Evolutionary conservation across 2,329 filamentous ascomycete genomes (phyloP).

Genomic region (Scedosporium boydii): DNA sequence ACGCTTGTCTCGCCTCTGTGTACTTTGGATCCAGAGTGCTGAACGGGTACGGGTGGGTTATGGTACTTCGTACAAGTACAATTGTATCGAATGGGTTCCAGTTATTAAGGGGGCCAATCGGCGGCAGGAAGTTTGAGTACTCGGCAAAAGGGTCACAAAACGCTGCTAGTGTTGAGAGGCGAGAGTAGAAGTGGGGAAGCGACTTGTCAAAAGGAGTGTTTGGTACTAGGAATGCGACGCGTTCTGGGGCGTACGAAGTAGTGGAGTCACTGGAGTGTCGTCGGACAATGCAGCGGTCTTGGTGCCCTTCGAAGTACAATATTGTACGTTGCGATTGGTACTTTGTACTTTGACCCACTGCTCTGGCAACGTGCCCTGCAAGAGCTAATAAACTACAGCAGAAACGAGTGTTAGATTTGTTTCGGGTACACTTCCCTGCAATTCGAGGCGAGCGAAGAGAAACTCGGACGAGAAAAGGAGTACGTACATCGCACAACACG

Average conservation of each 20-base stretch:
- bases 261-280: not conserved
- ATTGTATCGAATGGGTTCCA: not conserved
- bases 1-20: not conserved
- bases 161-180: not conserved
- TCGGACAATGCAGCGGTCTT: too few relatives aligned
- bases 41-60: too few relatives aligned
- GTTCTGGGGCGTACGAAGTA: not conserved
- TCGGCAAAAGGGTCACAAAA: conserved; percentile 3
- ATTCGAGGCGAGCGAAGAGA: not conserved
- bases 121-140: not conserved
- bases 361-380: not conserved
- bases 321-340: too few relatives aligned
- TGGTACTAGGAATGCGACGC: not conserved
- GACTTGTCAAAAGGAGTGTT: not conserved
- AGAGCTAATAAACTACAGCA: not conserved
- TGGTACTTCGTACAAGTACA: not conserved
- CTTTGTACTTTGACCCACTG: not conserved
- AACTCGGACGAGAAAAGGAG: not conserved
- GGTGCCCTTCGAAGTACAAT: too few relatives aligned
- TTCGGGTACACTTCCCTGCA: not conserved
- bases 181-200: conserved; percentile 4
- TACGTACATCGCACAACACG: too few relatives aligned
- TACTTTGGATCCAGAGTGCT: too few relatives aligned
- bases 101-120: conserved; percentile 7
- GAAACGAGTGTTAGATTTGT: not conserved